phyloP scores from a whole-genome alignment of 192 early-diverging fungal species.

The Dissophora globulifera region DNA sequence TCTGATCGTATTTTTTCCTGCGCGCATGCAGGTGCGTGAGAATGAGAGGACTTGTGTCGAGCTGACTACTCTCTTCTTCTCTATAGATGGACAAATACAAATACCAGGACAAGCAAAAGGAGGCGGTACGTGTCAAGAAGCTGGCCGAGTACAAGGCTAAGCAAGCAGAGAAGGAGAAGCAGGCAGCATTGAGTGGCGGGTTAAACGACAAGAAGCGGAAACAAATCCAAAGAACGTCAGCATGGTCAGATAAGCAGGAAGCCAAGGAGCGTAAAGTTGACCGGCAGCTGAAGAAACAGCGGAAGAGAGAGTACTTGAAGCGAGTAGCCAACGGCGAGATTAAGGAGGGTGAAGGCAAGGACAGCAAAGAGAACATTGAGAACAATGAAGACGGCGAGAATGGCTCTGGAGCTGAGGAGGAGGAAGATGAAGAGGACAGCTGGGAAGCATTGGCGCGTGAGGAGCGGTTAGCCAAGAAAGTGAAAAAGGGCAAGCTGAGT shows the following conservation, averaged over 20 bases:
- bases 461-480: slow-evolving; percentile 68
- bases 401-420: slow-evolving; percentile 23
- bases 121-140: slow-evolving; percentile 72
- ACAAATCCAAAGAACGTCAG: slow-evolving; percentile 29
- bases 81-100: slow-evolving; percentile 68
- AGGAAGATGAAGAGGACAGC: slow-evolving; percentile 61
- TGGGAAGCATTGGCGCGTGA: slow-evolving; percentile 72
- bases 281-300: slow-evolving; percentile 74
- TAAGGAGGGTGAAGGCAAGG: slow-evolving; percentile 29
- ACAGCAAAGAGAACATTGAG: slow-evolving; percentile 22
- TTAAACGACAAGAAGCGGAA: slow-evolving; percentile 48
- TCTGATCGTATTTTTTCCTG: neutral
- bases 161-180: slow-evolving; percentile 43
- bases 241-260: slow-evolving; percentile 82
- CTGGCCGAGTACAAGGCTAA: slow-evolving; percentile 53
- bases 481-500: slow-evolving; percentile 63
- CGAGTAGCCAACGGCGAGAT: slow-evolving; percentile 49
- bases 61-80: too few species aligned
- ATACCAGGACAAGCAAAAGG: slow-evolving; percentile 76
- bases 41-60: too few species aligned
- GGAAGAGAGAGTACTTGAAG: slow-evolving; percentile 62
- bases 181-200: slow-evolving; percentile 43
- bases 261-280: slow-evolving; percentile 72
- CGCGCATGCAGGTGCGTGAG: too few species aligned
- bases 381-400: slow-evolving; percentile 20